Percentiles rank a stretch among this genome's conserved stretches.
Conservation (phyloP, 1,284 basidiomycete species). For the Irpex sp. region DNA sequence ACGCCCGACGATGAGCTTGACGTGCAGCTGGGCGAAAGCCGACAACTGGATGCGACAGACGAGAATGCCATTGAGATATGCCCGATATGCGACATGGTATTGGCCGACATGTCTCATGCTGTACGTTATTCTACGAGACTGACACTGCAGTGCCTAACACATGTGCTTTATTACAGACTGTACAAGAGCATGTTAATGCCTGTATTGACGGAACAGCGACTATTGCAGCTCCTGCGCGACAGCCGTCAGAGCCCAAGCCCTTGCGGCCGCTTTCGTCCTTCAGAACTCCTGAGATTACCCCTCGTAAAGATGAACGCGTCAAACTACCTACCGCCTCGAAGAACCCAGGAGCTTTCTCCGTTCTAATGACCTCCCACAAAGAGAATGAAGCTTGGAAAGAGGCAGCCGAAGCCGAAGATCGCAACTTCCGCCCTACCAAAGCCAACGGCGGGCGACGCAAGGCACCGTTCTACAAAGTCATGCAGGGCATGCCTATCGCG, state of each 20-base stretch:
- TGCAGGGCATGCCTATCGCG: constrained; percentile 96
- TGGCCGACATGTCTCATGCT: constrained; percentile 20
- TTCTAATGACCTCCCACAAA: constrained; percentile 78
- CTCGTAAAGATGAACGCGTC: not conserved
- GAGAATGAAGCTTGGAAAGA: constrained; percentile 84
- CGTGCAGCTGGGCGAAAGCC: constrained; percentile 14
- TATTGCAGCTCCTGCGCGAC: not conserved
- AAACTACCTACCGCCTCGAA: not conserved
- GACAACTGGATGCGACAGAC: constrained; percentile 3
- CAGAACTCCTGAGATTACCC: constrained; percentile 13
- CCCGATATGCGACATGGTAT: constrained; percentile 34
- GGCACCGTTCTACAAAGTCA: constrained; percentile 93
- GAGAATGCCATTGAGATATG: constrained; percentile 17
- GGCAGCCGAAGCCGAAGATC: constrained; percentile 51
- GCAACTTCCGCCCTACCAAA: constrained; percentile 40
- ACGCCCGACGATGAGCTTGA: constrained; percentile 18
- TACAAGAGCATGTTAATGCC: constrained; percentile 42
- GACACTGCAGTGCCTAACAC: not conserved
- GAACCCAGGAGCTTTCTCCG: constrained; percentile 55
- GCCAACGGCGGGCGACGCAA: constrained; percentile 57
- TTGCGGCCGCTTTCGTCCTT: constrained; percentile 10
- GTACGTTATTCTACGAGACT: constrained; percentile 26
- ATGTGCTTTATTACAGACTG: constrained; percentile 29
- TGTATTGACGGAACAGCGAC: constrained; percentile 36
- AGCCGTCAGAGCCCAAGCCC: not conserved